Evolutionary conservation across 371 early-diverging fungal genomes (phyloP).

Genomic region (Dentiscutata heterogama): DNA sequence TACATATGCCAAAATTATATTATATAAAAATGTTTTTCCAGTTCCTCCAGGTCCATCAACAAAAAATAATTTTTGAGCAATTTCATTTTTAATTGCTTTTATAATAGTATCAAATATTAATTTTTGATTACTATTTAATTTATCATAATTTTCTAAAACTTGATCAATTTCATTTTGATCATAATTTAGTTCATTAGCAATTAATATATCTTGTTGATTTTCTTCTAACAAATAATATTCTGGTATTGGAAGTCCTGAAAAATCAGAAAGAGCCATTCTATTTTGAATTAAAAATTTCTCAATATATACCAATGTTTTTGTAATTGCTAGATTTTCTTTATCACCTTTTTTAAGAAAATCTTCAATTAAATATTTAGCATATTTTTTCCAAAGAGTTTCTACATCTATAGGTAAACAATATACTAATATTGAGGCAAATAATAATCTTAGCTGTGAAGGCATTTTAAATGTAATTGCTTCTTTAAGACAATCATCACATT

Average conservation of each 20-base stretch:
- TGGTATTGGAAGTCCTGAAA: not conserved
- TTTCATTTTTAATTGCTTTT: constrained; percentile 18
- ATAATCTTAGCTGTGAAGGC: not conserved
- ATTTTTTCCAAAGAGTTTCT: not conserved
- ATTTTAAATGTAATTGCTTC: not conserved
- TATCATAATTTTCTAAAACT: not conserved
- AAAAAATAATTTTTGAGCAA: constrained; percentile 44
- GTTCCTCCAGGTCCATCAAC: constrained; percentile 46
- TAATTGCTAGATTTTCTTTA: not conserved
- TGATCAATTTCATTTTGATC: not conserved
- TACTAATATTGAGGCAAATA: constrained; percentile 14
- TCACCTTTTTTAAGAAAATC: not conserved
- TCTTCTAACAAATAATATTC: not conserved
- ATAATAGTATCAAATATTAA: constrained; percentile 12
- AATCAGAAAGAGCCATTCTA: not conserved
- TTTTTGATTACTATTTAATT: constrained; percentile 13
- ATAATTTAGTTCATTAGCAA: constrained; percentile 9
- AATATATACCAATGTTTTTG: not conserved
- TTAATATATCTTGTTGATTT: not conserved
- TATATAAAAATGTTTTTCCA: not conserved
- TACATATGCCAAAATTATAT: no score
- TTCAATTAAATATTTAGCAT: not conserved
- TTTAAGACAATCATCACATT: constrained; percentile 28
- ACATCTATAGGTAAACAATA: not conserved
- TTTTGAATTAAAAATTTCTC: constrained; percentile 15